Evolutionary conservation across 805 yeast species (phyloP).

Genomic region (Brettanomyces bruxellensis): DNA sequence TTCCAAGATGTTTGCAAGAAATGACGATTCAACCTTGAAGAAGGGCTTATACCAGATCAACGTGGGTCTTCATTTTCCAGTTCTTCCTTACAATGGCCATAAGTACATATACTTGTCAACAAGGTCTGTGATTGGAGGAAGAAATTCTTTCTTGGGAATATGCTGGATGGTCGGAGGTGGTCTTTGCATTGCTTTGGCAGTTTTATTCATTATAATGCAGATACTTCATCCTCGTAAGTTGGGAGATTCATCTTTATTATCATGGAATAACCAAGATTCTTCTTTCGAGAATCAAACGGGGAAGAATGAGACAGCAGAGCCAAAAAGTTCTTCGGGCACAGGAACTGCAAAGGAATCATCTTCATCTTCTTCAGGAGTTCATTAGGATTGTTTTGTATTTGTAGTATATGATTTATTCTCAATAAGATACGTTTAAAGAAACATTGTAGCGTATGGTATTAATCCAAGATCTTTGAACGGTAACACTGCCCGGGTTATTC

Average conservation of each 20-base stretch:
- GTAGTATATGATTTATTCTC: neutral
- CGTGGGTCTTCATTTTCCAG: conserved; percentile 76
- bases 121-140: conserved; percentile 68
- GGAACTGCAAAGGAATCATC: neutral
- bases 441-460: too few relatives aligned
- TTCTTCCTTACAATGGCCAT: conserved; percentile 54
- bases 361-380: neutral
- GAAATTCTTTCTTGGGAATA: conserved; percentile 62
- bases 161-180: conserved; percentile 73
- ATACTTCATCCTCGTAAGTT: conserved; percentile 58
- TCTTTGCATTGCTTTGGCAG: conserved; percentile 49
- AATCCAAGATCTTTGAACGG: too few relatives aligned
- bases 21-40: conserved; percentile 43
- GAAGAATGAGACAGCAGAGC: neutral
- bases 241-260: conserved; percentile 61
- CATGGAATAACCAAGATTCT: conserved; percentile 53
- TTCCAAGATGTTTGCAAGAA: conserved; percentile 57
- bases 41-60: conserved; percentile 56
- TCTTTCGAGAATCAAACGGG: neutral
- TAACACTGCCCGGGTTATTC: too few relatives aligned
- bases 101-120: conserved; percentile 62
- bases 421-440: too few relatives aligned
- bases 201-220: conserved; percentile 44
- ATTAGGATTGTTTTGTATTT: neutral
- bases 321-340: neutral